These are phyloP conservation scores for Chaetothyriales sp. DNA, from an alignment of 2,329 filamentous ascomycete genomes.

Conservation along the genomic window DNA sequence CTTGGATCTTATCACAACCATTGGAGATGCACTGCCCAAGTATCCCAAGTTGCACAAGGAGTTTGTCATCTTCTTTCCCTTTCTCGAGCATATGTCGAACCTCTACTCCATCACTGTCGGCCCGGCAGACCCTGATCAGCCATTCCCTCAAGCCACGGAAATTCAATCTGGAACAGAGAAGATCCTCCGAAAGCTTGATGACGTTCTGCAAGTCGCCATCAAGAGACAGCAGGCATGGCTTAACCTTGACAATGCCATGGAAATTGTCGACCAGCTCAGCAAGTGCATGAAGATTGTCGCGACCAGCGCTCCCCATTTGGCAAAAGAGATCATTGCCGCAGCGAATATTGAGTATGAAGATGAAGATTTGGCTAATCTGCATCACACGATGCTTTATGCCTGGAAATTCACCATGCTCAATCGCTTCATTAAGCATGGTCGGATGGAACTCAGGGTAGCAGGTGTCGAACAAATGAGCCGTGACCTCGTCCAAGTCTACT, in stretches of 20 bases:
- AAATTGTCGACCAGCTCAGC: conserved; percentile 23
- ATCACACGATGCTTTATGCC: conserved; percentile 28
- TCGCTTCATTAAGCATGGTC: conserved; percentile 62
- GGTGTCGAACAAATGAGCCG: conserved; percentile 60
- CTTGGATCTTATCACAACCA: not conserved
- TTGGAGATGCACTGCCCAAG: not conserved
- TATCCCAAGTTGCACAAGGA: not conserved
- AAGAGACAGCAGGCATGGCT: conserved; percentile 29
- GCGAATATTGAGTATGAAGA: conserved; percentile 11
- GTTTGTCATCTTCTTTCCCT: not conserved
- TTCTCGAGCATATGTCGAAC: not conserved
- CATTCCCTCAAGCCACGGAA: not conserved
- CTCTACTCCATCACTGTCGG: not conserved
- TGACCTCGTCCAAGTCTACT: conserved; percentile 53
- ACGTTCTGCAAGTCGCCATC: conserved; percentile 25
- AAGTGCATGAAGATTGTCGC: conserved; percentile 21
- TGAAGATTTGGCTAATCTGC: conserved; percentile 17
- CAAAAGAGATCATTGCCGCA: conserved; percentile 23
- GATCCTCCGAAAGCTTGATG: conserved; percentile 7
- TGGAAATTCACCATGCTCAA: conserved; percentile 58
- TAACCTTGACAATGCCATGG: conserved; percentile 27
- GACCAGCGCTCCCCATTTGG: conserved; percentile 20
- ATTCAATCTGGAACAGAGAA: not conserved
- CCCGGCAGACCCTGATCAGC: not conserved
- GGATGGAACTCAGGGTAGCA: conserved; percentile 77